These are phyloP conservation scores for Cucumis hystrix DNA, from an alignment of 306 rosid genomes.

Conservation along the genomic window DNA sequence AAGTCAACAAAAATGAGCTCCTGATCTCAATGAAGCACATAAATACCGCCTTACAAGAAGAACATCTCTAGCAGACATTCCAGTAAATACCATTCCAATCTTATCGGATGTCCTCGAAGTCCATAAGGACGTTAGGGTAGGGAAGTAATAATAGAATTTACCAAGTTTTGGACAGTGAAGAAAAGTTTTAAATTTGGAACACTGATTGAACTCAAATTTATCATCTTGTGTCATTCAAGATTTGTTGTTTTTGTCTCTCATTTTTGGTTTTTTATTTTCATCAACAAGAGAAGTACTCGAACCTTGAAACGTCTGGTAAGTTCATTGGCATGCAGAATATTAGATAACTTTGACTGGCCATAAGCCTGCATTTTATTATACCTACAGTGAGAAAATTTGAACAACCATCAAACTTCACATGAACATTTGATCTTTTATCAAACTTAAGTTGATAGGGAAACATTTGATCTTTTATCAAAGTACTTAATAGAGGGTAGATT, in stretches of 20 bases:
- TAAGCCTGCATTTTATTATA: constrained; percentile 55
- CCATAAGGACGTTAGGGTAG: background rate
- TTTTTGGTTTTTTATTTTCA: background rate
- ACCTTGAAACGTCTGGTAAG: constrained; percentile 59
- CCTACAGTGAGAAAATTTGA: constrained; percentile 24
- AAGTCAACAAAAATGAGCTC: background rate
- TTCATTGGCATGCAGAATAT: constrained; percentile 77
- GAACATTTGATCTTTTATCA: background rate
- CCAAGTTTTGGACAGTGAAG: background rate
- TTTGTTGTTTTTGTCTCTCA: background rate
- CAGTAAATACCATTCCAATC: no score
- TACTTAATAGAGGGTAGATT: background rate
- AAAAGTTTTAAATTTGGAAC: background rate
- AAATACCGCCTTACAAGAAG: background rate
- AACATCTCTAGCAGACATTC: background rate
- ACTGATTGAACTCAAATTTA: background rate
- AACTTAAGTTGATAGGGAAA: background rate
- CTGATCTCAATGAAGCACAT: background rate
- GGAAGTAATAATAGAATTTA: background rate
- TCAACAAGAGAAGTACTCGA: constrained; percentile 2
- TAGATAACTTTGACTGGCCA: constrained; percentile 91
- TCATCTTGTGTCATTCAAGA: background rate
- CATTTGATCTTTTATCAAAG: background rate
- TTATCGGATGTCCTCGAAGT: background rate
- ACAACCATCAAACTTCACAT: background rate